These are phyloP conservation scores for Suillus subalutaceus DNA, from an alignment of 768 basidiomycete genomes.

Conservation along the genomic window DNA sequence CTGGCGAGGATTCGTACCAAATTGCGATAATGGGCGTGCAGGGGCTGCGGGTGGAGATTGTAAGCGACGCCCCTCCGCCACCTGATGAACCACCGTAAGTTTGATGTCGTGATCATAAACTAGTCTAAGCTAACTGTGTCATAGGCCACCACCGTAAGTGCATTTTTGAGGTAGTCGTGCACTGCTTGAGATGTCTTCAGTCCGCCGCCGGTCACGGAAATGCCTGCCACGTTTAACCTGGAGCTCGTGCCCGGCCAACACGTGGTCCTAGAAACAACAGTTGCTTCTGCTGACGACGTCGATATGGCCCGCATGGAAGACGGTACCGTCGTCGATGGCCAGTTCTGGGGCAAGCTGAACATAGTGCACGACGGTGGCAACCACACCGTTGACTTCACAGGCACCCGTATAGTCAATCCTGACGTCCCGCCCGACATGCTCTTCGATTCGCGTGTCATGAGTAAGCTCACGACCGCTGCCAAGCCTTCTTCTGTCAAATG, in stretches of 20 bases:
- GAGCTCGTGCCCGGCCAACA: constrained; percentile 80
- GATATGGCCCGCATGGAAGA: constrained; percentile 94
- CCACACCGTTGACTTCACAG: constrained; percentile 82
- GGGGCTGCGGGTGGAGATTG: constrained; percentile 83
- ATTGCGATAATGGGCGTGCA: constrained; percentile 85
- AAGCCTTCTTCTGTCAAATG: constrained; percentile 79
- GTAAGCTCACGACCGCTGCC: constrained; percentile 72
- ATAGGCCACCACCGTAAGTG: constrained; percentile 55
- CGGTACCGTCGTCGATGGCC: constrained; percentile 81
- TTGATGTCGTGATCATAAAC: constrained; percentile 9
- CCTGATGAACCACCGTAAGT: constrained; percentile 84
- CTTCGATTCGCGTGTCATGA: constrained; percentile 77
- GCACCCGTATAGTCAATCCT: constrained; percentile 69
- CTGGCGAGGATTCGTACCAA: constrained; percentile 85
- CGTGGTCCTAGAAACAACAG: constrained; percentile 78
- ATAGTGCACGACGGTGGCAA: constrained; percentile 78
- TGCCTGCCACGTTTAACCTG: constrained; percentile 84
- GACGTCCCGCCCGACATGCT: constrained; percentile 69
- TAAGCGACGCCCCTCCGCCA: constrained; percentile 83
- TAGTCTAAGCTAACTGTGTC: constrained; percentile 16
- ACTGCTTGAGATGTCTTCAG: constrained; percentile 30
- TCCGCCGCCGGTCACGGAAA: constrained; percentile 77
- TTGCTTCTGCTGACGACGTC: constrained; percentile 77
- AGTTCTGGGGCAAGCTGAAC: constrained; percentile 87
- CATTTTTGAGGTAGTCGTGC: constrained; percentile 17